Base-by-base conservation (phyloP, 148 eudicot genomes). In the Persicaria tinctoria region DNA sequence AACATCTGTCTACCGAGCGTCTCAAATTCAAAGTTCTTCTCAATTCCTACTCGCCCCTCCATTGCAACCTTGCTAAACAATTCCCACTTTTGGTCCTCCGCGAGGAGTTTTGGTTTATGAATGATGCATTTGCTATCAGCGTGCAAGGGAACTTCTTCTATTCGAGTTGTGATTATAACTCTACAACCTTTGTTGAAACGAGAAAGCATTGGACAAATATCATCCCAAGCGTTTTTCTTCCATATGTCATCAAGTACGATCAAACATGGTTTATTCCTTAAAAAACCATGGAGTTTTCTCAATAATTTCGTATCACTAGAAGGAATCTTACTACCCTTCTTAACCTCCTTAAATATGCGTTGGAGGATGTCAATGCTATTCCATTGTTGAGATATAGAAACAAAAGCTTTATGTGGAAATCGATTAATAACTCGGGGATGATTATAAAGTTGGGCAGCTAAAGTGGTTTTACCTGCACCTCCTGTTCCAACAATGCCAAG, bases 21-120 rank as follows among this genome's bases (percentile, higher is more conserved):
- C 69, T 64, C 69, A 64, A 9, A 64, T 10, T 11, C 17, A 32
- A 1, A 2, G 38, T 12, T 32, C 45, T 4, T 63, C 44, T 63
- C 69, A 63, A 56, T 17, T 20, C 17, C 2, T 6, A 8, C 23
- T 17, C 62, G 62, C 62, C 62, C 62, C 27, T 56, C 62, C 20
- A 56, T 56, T 1, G 49, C 51, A 12, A 11, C 32, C 69, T 32
- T 18, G 0, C 1, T 10, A 7, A 84, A 75, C 38, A 81, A 55
- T 27, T 46, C 76, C 85, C 81, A 78, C 4, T 79, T 75, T 23
- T 82, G 74, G 1, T 82, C 72, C 3, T 51, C 54, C 3, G 32
- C 41, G 9, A 84, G 47, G 27, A 12, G 38, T 12, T 76, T 9
- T n/a, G n/a, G n/a, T n/a, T n/a, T n/a, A n/a, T n/a, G n/a, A n/a